Base-by-base conservation (phyloP, 768 basidiomycete species). In the Mycena rosella region DNA sequence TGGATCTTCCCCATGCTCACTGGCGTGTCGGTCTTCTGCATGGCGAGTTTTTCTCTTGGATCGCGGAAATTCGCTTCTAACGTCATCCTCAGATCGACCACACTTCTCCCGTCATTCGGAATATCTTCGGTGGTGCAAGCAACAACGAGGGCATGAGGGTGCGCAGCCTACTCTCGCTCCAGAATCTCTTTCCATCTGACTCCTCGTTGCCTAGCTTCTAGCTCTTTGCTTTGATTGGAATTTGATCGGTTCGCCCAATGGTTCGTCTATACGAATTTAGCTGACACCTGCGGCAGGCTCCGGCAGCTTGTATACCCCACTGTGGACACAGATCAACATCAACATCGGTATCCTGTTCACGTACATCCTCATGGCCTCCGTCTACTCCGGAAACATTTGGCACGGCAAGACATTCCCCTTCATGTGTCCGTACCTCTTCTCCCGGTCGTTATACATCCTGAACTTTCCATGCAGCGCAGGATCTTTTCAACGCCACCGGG, bases 81-180 rank as follows among this genome's bases (percentile, higher is more conserved):
- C 48, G 20, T 48, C 42, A n/a, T 45, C 48, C 34, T 36, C 48
- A 66, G 65, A 45, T 60, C 58, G 48, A 70, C 60, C 63, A 64
- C 49, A 70, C 67, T 47, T 68, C 62, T 20, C 70, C 74, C 3
- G 77, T 76, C 61, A 60, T 79, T 58, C 75, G 80, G 36, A 81
- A 80, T 69, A 72, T 82, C 60, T 82, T 82, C 62, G 81, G 81
- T 30, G 79, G 81, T 40, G 75, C 77, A 30, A 72, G 73, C 54
- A 79, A 78, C 65, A 81, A 81, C 73, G 81, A 81, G 67, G 81
- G 80, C 32, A 70, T 76, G 69, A 48, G 60, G 48, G 56, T 65
- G 40, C 20, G 60, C 38, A 24, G 64, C 40, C 49, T 20, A 51
- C 26, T 47, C 30, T 38, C 27, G 26, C 38, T 34, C 27, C 34